These are phyloP conservation scores for Ustanciosporium gigantosporum DNA, from an alignment of 1,284 basidiomycete genomes.

Conservation along the genomic window DNA sequence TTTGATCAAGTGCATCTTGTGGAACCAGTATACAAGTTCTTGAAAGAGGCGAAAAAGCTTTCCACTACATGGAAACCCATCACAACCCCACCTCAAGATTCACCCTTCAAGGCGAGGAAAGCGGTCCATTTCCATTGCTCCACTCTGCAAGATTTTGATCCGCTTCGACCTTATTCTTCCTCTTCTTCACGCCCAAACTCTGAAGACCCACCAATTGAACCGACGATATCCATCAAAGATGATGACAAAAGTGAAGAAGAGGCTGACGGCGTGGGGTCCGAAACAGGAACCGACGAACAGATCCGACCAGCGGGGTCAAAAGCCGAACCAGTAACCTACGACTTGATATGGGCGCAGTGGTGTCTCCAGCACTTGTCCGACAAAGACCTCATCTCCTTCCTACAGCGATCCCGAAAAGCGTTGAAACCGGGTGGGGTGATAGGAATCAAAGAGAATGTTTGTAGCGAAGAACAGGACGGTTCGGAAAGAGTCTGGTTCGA, in stretches of 20 bases:
- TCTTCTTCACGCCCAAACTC: constrained; percentile 10
- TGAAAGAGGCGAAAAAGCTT: constrained; percentile 46
- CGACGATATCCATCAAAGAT: constrained; percentile 15
- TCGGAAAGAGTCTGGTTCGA: constrained; percentile 56
- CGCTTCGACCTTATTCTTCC: constrained; percentile 37
- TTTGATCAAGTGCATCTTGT: constrained; percentile 59
- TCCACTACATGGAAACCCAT: constrained; percentile 46
- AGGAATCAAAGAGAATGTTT: constrained; percentile 59
- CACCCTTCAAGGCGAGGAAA: constrained; percentile 53
- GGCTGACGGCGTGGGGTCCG: constrained; percentile 12
- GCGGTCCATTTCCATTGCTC: constrained; percentile 54
- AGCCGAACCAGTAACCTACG: constrained; percentile 43
- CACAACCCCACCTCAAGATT: constrained; percentile 27
- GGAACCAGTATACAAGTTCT: constrained; percentile 58
- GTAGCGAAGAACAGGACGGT: constrained; percentile 52
- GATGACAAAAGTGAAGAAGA: constrained; percentile 7
- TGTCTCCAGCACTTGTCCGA: constrained; percentile 59
- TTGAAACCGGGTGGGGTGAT: constrained; percentile 52
- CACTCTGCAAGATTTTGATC: constrained; percentile 55
- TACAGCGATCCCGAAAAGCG: constrained; percentile 40
- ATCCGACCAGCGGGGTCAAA: constrained; percentile 26
- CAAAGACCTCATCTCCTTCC: constrained; percentile 52
- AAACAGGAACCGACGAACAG: no score
- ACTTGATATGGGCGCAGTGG: constrained; percentile 59
- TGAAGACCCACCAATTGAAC: constrained; percentile 9